These are phyloP conservation scores for Cystofilobasidium bisporidii DNA, from an alignment of 768 basidiomycete species.

Conservation along the genomic window DNA sequence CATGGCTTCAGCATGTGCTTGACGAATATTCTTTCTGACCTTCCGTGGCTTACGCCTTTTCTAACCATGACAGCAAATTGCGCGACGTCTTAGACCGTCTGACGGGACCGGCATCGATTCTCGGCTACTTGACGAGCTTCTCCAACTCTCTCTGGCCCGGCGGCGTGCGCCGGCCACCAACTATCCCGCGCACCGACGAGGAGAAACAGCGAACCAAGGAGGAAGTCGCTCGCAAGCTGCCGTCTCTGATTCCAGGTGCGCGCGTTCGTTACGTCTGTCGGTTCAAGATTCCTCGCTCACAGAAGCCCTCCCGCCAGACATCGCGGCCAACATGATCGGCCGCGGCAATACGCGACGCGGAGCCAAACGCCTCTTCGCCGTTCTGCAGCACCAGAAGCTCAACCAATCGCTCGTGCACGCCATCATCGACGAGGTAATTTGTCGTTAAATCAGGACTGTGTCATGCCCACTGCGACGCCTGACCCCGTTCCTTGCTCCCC, in stretches of 20 bases:
- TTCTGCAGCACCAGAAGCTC: constrained; percentile 83
- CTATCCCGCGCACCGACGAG: constrained; percentile 60
- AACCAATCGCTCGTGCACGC: constrained; percentile 88
- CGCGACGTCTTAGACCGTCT: constrained; percentile 62
- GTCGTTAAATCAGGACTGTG: neutral
- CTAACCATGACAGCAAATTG: constrained; percentile 87
- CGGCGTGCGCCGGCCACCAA: constrained; percentile 57
- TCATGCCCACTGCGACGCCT: neutral
- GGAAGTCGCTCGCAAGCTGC: constrained; percentile 81
- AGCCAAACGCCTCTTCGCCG: constrained; percentile 82
- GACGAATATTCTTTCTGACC: too few relatives aligned
- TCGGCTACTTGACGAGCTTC: constrained; percentile 57
- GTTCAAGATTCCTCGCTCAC: constrained; percentile 7
- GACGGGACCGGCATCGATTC: constrained; percentile 43
- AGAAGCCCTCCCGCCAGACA: constrained; percentile 51
- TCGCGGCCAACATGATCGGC: constrained; percentile 98
- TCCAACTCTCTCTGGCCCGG: constrained; percentile 68
- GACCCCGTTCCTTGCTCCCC: neutral
- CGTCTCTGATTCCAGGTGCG: constrained; percentile 78
- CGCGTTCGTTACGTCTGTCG: too few relatives aligned
- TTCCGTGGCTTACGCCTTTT: too few relatives aligned
- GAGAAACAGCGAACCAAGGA: constrained; percentile 72
- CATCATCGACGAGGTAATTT: constrained; percentile 72
- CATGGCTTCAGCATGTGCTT: too few relatives aligned
- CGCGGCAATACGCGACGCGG: constrained; percentile 87